These are phyloP conservation scores for Sarcomyxa edulis DNA, from an alignment of 768 basidiomycete genomes.

Conservation along the genomic window DNA sequence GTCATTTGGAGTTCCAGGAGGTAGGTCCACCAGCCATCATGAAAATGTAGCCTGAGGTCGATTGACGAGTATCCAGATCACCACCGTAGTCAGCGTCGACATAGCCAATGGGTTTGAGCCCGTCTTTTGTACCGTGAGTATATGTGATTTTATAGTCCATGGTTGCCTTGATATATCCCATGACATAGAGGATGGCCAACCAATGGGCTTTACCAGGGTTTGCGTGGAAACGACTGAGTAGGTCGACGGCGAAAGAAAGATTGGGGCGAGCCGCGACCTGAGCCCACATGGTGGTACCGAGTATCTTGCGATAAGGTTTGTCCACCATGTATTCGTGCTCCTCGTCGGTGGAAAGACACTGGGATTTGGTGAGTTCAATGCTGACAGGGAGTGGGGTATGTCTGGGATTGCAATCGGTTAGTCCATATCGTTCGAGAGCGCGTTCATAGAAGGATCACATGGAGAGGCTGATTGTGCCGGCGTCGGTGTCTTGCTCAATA, in stretches of 20 bases:
- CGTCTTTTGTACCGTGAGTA: conserved; percentile 3
- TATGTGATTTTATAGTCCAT: conserved; percentile 5
- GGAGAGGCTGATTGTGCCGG: conserved; percentile 13
- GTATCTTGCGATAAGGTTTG: conserved; percentile 10
- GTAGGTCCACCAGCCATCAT: conserved; percentile 22
- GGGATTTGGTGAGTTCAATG: conserved; percentile 7
- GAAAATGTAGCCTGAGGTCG: conserved; percentile 29
- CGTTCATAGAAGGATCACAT: conserved; percentile 22
- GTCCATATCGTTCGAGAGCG: conserved; percentile 14
- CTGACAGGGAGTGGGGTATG: conserved; percentile 12
- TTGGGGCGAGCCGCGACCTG: conserved; percentile 17
- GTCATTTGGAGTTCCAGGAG: conserved; percentile 27
- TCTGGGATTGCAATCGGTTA: conserved; percentile 13
- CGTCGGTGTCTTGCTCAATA: conserved; percentile 20
- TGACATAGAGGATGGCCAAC: conserved; percentile 11
- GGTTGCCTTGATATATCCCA: conserved; percentile 12
- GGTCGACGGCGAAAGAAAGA: conserved; percentile 15
- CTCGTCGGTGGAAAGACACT: conserved; percentile 7
- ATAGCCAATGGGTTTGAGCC: conserved; percentile 1
- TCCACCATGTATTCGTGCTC: conserved; percentile 9
- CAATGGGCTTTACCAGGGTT: conserved; percentile 23
- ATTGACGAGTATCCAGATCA: conserved; percentile 14
- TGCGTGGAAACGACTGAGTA: conserved; percentile 18
- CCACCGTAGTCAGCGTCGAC: conserved; percentile 23
- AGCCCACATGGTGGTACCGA: conserved; percentile 20